Percentiles rank a stretch among this genome's conserved stretches.
These are phyloP conservation scores for Pichia nakasei DNA, from an alignment of 805 yeast species.

Conservation along the genomic window DNA sequence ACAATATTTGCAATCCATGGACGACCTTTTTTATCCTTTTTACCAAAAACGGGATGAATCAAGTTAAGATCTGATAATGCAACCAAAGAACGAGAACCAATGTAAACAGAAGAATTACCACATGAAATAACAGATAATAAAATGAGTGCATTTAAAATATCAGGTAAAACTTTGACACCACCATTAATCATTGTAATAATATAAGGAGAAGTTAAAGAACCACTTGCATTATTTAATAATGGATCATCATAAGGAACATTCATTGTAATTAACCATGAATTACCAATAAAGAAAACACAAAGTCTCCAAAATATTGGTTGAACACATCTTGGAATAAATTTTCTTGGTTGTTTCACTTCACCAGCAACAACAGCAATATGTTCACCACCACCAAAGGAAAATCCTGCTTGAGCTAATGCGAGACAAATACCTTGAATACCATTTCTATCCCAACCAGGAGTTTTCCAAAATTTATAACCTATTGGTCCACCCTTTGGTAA, in stretches of 20 bases:
- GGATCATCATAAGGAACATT: slow-evolving; percentile 49
- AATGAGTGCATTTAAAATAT: slow-evolving; percentile 52
- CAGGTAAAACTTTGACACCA: slow-evolving; percentile 47
- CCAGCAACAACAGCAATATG: slow-evolving; percentile 52
- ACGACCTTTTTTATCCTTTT: slow-evolving; percentile 49
- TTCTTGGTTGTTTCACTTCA: slow-evolving; percentile 46
- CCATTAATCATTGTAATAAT: slow-evolving; percentile 50
- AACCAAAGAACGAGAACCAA: slow-evolving; percentile 46
- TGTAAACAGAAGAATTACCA: slow-evolving; percentile 50
- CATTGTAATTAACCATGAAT: slow-evolving; percentile 45
- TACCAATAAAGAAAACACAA: slow-evolving; percentile 38
- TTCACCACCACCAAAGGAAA: slow-evolving; percentile 56
- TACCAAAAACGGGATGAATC: slow-evolving; percentile 48
- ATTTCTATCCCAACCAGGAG: slow-evolving; percentile 47
- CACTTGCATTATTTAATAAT: slow-evolving; percentile 35
- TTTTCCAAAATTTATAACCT: slow-evolving; percentile 42
- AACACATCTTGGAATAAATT: slow-evolving; percentile 48
- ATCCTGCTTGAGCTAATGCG: slow-evolving; percentile 48
- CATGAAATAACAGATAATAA: slow-evolving; percentile 46
- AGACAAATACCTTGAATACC: slow-evolving; percentile 52
- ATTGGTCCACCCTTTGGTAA: slow-evolving; percentile 34
- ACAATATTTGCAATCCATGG: slow-evolving; percentile 48
- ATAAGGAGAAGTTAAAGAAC: slow-evolving; percentile 57
- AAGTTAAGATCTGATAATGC: slow-evolving; percentile 52
- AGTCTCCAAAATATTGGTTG: slow-evolving; percentile 50